These are phyloP conservation scores for Aspergillus persii DNA, from an alignment of 2,329 filamentous ascomycete genomes.

Conservation along the genomic window DNA sequence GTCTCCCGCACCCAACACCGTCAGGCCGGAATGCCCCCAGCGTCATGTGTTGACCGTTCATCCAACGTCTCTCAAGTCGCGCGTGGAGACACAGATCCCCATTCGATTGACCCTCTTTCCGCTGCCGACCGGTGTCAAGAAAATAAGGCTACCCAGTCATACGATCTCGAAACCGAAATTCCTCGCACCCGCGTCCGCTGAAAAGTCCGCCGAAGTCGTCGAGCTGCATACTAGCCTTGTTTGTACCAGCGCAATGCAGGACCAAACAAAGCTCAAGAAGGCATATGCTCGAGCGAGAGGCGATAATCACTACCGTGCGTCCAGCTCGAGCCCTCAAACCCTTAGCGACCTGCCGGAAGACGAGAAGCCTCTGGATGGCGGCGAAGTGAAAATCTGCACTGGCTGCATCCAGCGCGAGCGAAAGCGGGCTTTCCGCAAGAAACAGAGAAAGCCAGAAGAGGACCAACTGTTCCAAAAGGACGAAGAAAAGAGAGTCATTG, in stretches of 20 bases:
- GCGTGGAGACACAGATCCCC: constrained; percentile 94
- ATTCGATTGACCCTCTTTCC: constrained; percentile 77
- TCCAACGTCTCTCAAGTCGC: constrained; percentile 74
- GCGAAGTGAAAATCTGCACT: constrained; percentile 86
- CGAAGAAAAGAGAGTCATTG: constrained; percentile 76
- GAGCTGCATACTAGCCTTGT: constrained; percentile 80
- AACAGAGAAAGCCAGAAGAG: constrained; percentile 88
- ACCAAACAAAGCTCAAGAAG: constrained; percentile 62
- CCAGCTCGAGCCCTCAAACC: constrained; percentile 37
- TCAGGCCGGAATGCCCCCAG: constrained; percentile 31
- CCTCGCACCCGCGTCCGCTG: constrained; percentile 68
- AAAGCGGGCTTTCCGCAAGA: constrained; percentile 88
- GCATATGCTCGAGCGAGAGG: constrained; percentile 62
- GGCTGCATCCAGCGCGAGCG: constrained; percentile 91
- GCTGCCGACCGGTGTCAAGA: constrained; percentile 71
- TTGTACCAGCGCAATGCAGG: constrained; percentile 87
- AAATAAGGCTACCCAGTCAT: constrained; percentile 80
- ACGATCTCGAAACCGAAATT: constrained; percentile 95
- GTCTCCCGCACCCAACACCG: constrained; percentile 26
- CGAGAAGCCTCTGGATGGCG: constrained; percentile 77
- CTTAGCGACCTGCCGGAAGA: constrained; percentile 60
- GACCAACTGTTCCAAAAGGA: constrained; percentile 82
- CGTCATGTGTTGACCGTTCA: constrained; percentile 57
- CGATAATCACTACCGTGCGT: constrained; percentile 36
- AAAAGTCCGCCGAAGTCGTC: constrained; percentile 68